Conservation (phyloP, 2,329 filamentous ascomycete species). For the Alternaria angustiovoidea region DNA sequence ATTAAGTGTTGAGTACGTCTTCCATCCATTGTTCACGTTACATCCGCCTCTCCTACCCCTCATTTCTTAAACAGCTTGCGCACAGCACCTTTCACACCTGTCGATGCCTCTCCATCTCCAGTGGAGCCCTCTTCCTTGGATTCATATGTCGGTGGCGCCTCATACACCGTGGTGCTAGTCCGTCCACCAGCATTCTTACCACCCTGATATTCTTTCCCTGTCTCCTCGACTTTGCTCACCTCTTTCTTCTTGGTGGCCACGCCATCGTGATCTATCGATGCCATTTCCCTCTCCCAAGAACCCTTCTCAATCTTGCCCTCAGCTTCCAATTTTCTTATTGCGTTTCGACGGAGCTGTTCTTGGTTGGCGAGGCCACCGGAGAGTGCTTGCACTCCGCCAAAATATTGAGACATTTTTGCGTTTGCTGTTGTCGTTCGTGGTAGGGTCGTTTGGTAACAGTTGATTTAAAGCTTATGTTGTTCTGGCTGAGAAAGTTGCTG, state of each 20-base stretch:
- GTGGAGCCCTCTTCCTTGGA: slow-evolving; percentile 72
- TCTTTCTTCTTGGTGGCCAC: neutral
- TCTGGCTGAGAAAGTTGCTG: neutral
- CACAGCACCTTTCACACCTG: slow-evolving; percentile 61
- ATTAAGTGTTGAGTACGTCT: slow-evolving; percentile 1
- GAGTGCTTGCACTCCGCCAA: neutral
- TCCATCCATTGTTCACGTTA: slow-evolving; percentile 2
- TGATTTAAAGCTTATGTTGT: too few relatives aligned
- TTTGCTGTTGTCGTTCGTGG: neutral
- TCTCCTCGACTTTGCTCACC: neutral
- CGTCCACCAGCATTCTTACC: neutral
- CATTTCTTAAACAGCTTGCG: slow-evolving; percentile 77
- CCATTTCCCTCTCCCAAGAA: neutral
- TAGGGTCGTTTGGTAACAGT: too few relatives aligned
- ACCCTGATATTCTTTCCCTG: neutral
- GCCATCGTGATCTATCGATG: neutral
- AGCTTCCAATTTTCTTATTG: neutral
- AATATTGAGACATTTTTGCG: neutral
- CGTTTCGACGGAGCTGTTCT: neutral
- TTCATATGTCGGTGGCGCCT: neutral
- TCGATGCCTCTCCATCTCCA: slow-evolving; percentile 60
- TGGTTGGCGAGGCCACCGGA: neutral
- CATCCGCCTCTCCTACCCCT: neutral
- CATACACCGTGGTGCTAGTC: neutral
- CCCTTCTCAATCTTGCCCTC: neutral